Evolutionary conservation across 768 basidiomycete genomes (phyloP), one percentile per base, ranked within the genome.

Genomic region (Hygrophorus russula): DNA sequence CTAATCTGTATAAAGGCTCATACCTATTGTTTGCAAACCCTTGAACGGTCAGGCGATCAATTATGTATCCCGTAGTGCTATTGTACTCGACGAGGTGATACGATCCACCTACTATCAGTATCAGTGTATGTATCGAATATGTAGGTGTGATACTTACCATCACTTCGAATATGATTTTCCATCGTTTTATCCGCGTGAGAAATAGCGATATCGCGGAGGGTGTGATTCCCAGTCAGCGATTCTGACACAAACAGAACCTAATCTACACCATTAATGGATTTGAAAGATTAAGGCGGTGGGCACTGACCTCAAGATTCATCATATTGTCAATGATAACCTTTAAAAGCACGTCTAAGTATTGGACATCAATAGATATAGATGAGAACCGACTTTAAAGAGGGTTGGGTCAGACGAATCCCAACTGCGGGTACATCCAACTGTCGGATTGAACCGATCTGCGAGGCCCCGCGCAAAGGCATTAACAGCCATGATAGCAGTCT

Each of bases 281-380:
- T 3, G 7, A 5, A 12, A 27, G 33, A 19, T 4, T n/a, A 18
- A 5, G 15, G 41, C 39, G 37, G 7, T 13, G 19, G 29, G 12
- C 3, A 41, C 5, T n/a, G 42, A 49, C 64, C 57, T 83, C 79
- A 14, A 85, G 69, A 51, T 79, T 84, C 78, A 85, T 82, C 80
- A 84, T 81, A 55, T 81, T 82, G 61, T 84, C 81, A 36, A 83
- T 82, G 56, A 84, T 82, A 39, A 83, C 80, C 74, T 73, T 47
- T 6, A 34, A n/a, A 28, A 14, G 13, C 11, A 1, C 18, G 33
- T 35, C 8, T 4, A 9, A 32, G 8, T 24, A 24, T 43, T 27
- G 8, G 42, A 27, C 12, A 39, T 46, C 41, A 28, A n/a, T 27
- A 3, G 18, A 34, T 41, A 20, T 20, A 13, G 10, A 50, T 64